Percentiles rank a stretch among this genome's conserved stretches.
Conservation (phyloP, 179 eudicot genomes). For the Spergularia azorica region DNA sequence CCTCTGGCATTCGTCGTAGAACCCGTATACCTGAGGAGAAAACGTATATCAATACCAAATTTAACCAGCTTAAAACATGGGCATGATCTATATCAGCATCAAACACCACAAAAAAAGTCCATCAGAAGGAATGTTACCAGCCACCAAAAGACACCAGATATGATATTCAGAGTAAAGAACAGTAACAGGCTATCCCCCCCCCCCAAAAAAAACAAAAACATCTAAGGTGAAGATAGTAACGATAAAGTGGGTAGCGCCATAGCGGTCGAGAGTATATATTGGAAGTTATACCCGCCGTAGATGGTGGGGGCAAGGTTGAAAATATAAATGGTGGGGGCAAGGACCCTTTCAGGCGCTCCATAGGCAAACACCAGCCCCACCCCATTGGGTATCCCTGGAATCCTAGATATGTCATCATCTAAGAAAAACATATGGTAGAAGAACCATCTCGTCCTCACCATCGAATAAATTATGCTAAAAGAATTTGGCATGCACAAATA, state of each 20-base stretch:
- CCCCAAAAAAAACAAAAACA: not conserved
- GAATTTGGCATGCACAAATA: not conserved
- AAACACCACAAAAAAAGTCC: not conserved
- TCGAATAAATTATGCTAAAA: not conserved
- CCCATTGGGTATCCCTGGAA: too few relatives aligned
- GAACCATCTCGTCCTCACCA: not conserved
- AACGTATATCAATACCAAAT: not conserved
- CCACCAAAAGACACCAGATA: not conserved
- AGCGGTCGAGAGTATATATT: too few relatives aligned
- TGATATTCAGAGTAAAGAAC: not conserved
- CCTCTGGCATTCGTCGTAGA: conserved; percentile 98
- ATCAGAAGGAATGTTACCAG: not conserved
- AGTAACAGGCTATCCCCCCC: not conserved
- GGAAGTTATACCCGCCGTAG: too few relatives aligned
- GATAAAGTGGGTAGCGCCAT: too few relatives aligned
- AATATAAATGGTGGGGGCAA: too few relatives aligned
- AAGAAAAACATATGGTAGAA: too few relatives aligned
- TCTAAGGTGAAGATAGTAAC: too few relatives aligned
- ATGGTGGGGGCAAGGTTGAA: too few relatives aligned
- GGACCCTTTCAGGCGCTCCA: too few relatives aligned
- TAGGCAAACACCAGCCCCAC: too few relatives aligned
- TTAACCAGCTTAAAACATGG: conserved; percentile 7
- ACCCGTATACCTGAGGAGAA: conserved; percentile 79
- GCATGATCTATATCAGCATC: not conserved
- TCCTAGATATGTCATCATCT: too few relatives aligned